Evolutionary conservation across 202 grass and related monocot genomes (phyloP), one percentile per base, ranked within the genome.

Genomic region (Carex arenaria): DNA sequence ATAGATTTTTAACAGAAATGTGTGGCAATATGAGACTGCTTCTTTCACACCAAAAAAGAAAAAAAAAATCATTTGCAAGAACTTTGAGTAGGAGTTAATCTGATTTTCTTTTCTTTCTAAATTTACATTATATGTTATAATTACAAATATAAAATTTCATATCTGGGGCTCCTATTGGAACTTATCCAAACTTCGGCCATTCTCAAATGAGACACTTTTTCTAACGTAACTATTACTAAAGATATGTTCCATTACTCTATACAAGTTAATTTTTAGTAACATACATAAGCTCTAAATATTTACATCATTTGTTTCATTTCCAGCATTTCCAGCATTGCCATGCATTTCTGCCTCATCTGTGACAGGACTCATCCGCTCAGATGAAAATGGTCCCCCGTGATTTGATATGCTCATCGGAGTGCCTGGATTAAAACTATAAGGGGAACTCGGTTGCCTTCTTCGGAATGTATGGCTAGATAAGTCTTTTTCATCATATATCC

Each of bases 381-480:
- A 64, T 3, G 59, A 31, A 52, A 66, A 52, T 10, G 19, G 62
- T 5, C 61, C 61, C 13, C 42, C 43, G n/a, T 61, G 14, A 54
- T 40, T 40, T 5, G 76, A 79, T 13, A 61, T 61, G 57, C 76
- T 79, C 52, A 60, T 40, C 4, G 69, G 69, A 15, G 57, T 79
- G 30, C 76, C 34, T 6, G 55, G 57, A 79, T 34, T 4, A 34
- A 56, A 76, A 32, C 1, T 55, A 57, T 64, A 23, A 45, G 34
- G 36, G 57, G 56, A 45, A 80, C 34, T 26, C 30, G 23, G 52
- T 80, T 52, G 51, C n/a, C 17, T 82, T 22, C 59, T 38, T 77
- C 80, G 89, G 75, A 88, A 93, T 17, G 90, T 92, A 81, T 94
- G 90, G 17, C 85, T 69, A 7, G 87, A 84, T 67, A 82, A 73